Evolutionary conservation across 371 early-diverging fungal species (phyloP).

Genomic region (Mucor mucedo): DNA sequence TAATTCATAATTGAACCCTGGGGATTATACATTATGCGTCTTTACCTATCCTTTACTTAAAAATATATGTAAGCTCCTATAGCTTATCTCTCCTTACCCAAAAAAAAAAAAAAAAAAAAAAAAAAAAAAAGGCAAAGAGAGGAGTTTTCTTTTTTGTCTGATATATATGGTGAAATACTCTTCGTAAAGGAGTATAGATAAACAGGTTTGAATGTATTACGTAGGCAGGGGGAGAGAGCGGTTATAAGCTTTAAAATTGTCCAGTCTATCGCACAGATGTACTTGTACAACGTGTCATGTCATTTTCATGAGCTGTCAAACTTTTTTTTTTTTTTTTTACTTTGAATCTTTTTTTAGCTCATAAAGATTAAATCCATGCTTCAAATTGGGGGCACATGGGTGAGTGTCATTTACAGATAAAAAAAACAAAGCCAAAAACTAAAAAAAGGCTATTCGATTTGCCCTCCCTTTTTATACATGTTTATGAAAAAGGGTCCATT

Average conservation of each 20-base stretch:
- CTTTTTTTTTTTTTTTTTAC: too few relatives aligned
- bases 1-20: constrained; percentile 6
- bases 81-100: neutral
- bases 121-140: constrained; percentile 1
- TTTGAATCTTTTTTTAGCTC: neutral
- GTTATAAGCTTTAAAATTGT: neutral
- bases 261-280: neutral
- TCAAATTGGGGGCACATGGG: too few relatives aligned
- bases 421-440: neutral
- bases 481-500: constrained; percentile 1
- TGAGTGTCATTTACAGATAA: neutral
- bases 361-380: too few relatives aligned
- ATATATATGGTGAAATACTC: too few relatives aligned
- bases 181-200: neutral
- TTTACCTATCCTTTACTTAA: neutral
- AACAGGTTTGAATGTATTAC: constrained; percentile 10
- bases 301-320: too few relatives aligned
- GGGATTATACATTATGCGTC: neutral
- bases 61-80: neutral
- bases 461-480: neutral
- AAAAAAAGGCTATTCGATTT: neutral
- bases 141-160: too few relatives aligned
- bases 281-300: constrained; percentile 8
- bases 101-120: neutral
- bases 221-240: neutral